Conservation (phyloP, 2,329 filamentous ascomycete genomes). For the Aspergillus oerlinghausenensis region DNA sequence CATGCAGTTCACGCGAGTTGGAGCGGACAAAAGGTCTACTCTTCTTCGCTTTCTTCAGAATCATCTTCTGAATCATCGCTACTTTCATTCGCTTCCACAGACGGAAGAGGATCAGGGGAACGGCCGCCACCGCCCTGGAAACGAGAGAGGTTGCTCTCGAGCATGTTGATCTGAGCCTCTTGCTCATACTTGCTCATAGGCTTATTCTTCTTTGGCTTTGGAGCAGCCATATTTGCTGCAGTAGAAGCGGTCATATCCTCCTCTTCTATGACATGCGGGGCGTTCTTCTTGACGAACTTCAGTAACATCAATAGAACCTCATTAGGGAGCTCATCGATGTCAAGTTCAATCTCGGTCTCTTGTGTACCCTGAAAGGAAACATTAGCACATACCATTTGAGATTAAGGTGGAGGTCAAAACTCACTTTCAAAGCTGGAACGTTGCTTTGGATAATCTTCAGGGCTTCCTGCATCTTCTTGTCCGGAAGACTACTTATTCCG, state of each 20-base stretch:
- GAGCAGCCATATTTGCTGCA: slow-evolving; percentile 28
- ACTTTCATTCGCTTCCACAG: slow-evolving; percentile 42
- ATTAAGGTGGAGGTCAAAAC: slow-evolving; percentile 12
- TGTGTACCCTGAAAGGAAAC: slow-evolving; percentile 34
- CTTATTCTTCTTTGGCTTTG: slow-evolving; percentile 49
- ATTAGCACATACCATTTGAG: slow-evolving; percentile 1
- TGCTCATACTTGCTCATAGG: slow-evolving; percentile 50
- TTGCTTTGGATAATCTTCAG: slow-evolving; percentile 89
- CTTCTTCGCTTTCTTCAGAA: slow-evolving; percentile 48
- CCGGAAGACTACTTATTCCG: slow-evolving; percentile 75
- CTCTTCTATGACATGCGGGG: slow-evolving; percentile 39
- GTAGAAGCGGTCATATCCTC: slow-evolving; percentile 36
- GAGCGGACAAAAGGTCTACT: slow-evolving; percentile 29
- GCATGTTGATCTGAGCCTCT: slow-evolving; percentile 47
- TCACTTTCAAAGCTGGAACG: slow-evolving; percentile 64
- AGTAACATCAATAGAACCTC: slow-evolving; percentile 43
- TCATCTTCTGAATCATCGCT: slow-evolving; percentile 46
- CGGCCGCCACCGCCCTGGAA: slow-evolving; percentile 41
- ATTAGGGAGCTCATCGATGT: slow-evolving; percentile 47
- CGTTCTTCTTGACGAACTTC: slow-evolving; percentile 46
- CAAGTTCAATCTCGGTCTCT: slow-evolving; percentile 45
- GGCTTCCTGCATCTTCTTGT: slow-evolving; percentile 70
- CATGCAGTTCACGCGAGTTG: neutral
- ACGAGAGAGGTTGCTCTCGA: slow-evolving; percentile 43
- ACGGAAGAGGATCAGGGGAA: slow-evolving; percentile 41